These are phyloP conservation scores for Sugiyamaella boreocaroliniensis DNA, from an alignment of 805 yeast genomes.

Conservation along the genomic window DNA sequence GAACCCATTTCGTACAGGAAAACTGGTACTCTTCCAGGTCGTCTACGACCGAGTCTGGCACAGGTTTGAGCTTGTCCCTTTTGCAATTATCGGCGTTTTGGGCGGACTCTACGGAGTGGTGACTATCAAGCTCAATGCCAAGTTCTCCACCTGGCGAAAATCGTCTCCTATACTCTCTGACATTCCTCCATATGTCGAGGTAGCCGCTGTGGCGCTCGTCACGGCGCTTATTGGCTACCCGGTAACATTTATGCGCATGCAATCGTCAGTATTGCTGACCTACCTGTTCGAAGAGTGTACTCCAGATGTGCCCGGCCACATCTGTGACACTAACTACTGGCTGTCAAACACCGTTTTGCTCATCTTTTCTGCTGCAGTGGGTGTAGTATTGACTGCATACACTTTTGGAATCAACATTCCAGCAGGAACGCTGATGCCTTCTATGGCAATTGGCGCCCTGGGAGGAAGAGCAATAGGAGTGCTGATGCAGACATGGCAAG, in stretches of 20 bases:
- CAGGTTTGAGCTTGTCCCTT: slow-evolving; percentile 62
- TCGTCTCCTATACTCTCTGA: slow-evolving; percentile 6
- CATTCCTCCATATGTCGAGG: slow-evolving; percentile 39
- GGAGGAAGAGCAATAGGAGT: slow-evolving; percentile 86
- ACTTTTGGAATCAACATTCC: slow-evolving; percentile 72
- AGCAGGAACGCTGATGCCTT: slow-evolving; percentile 96
- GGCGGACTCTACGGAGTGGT: slow-evolving; percentile 64
- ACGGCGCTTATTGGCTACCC: slow-evolving; percentile 56
- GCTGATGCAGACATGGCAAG: slow-evolving; percentile 47
- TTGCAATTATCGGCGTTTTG: slow-evolving; percentile 56
- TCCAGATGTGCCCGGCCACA: slow-evolving; percentile 25
- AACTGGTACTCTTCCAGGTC: slow-evolving; percentile 58
- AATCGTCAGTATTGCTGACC: slow-evolving; percentile 51
- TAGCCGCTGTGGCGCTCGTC: slow-evolving; percentile 40
- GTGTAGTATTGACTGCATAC: slow-evolving; percentile 56
- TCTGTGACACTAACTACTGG: slow-evolving; percentile 23
- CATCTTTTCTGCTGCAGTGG: slow-evolving; percentile 40
- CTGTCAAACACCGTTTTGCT: slow-evolving; percentile 25
- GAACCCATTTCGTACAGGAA: slow-evolving; percentile 45
- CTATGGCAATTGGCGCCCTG: slow-evolving; percentile 94
- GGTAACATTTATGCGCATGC: slow-evolving; percentile 44
- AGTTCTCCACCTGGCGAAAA: slow-evolving; percentile 32
- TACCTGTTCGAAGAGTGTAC: slow-evolving; percentile 64
- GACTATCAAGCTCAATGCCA: slow-evolving; percentile 42
- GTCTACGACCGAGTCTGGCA: slow-evolving; percentile 69